Evolutionary conservation across 352 stramenopile species (phyloP).

Genomic region (Globisporangium okanoganense): DNA sequence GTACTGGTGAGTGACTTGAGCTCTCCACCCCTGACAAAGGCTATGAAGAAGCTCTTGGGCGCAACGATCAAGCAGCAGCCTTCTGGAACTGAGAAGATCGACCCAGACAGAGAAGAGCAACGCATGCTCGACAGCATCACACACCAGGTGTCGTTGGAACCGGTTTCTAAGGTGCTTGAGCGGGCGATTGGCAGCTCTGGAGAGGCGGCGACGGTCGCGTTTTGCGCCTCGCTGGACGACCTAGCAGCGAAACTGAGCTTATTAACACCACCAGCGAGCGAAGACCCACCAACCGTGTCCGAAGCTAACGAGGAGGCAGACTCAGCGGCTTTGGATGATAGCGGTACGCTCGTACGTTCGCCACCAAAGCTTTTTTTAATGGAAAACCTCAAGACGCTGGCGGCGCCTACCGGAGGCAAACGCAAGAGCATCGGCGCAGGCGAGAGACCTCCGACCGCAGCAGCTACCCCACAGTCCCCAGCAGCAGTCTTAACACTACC

Average conservation of each 20-base stretch:
- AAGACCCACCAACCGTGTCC: neutral
- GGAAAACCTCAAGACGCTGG: constrained; percentile 9
- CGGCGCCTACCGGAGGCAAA: neutral
- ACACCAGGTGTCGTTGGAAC: constrained; percentile 27
- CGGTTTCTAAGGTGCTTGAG: constrained; percentile 30
- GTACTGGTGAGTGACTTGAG: constrained; percentile 52
- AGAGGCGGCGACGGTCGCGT: constrained; percentile 13
- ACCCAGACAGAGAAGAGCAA: neutral
- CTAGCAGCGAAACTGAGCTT: constrained; percentile 14
- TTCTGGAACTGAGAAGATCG: constrained; percentile 12
- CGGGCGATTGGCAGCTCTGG: constrained; percentile 18
- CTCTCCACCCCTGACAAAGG: constrained; percentile 42
- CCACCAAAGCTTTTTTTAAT: constrained; percentile 10
- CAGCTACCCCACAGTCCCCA: constrained; percentile 2
- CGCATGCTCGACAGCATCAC: constrained; percentile 19
- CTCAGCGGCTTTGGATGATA: constrained; percentile 6
- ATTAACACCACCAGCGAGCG: neutral
- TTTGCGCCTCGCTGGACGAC: constrained; percentile 30
- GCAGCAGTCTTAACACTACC: constrained; percentile 4
- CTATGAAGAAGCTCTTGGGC: constrained; percentile 35
- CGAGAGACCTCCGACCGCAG: constrained; percentile 12
- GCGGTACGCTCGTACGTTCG: neutral
- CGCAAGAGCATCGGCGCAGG: neutral
- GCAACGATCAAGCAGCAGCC: neutral
- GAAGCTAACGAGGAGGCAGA: neutral